phyloP scores from a whole-genome alignment of 1,284 basidiomycete genomes.

The Rhizoctonia solani region DNA sequence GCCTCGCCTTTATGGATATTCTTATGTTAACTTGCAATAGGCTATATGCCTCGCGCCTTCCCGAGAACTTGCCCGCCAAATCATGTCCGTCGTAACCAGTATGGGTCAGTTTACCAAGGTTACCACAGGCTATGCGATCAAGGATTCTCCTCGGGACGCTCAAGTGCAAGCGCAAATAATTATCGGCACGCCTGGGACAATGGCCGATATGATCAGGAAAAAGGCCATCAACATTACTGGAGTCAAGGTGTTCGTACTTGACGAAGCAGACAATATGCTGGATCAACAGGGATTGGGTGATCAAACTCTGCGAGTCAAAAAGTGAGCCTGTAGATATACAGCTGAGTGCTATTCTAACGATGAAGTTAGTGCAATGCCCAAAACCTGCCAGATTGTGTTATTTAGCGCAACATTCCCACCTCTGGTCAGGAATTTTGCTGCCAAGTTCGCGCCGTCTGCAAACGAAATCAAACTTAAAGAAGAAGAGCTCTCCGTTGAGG shows the following conservation, averaged over 20 bases:
- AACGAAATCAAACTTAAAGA: conserved; percentile 97
- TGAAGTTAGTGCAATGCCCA: conserved; percentile 51
- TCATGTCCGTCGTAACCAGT: conserved; percentile 89
- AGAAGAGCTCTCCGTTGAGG: conserved; percentile 92
- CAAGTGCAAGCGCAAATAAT: conserved; percentile 87
- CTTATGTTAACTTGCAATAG: conserved; percentile 48
- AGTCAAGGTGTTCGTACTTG: conserved; percentile 93
- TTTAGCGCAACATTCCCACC: conserved; percentile 99
- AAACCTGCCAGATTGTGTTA: conserved; percentile 80
- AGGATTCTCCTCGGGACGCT: conserved; percentile 72
- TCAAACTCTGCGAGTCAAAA: conserved; percentile 93
- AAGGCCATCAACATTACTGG: conserved; percentile 76
- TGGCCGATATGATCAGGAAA: conserved; percentile 80
- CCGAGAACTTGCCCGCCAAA: conserved; percentile 95
- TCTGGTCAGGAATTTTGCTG: conserved; percentile 86
- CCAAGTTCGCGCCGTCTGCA: conserved; percentile 89
- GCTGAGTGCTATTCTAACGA: background rate
- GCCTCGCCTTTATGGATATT: conserved; percentile 9
- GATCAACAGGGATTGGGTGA: conserved; percentile 96
- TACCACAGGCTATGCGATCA: conserved; percentile 94
- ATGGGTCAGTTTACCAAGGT: conserved; percentile 97
- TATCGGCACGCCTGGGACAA: conserved; percentile 96
- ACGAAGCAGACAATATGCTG: conserved; percentile 99
- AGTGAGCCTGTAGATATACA: conserved; percentile 56
- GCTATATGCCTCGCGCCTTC: conserved; percentile 94